A percentile compares a stretch with the other conserved stretches of the same genome.
These are phyloP conservation scores for Tolypocladium inflatum DNA, from an alignment of 2,329 filamentous ascomycete genomes.

Conservation along the genomic window DNA sequence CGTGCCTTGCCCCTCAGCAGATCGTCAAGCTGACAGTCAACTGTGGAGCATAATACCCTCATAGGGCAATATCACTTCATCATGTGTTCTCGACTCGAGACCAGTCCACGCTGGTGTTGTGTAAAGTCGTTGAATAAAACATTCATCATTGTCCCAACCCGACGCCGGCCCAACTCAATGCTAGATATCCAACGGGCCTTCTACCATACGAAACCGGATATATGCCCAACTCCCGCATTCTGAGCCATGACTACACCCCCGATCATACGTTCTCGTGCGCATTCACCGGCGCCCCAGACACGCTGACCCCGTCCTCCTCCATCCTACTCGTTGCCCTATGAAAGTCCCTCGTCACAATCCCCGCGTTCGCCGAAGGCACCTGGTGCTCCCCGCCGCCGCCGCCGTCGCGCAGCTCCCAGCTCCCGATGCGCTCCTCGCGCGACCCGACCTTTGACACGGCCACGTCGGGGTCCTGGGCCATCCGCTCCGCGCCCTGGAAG, in stretches of 20 bases:
- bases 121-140: background rate
- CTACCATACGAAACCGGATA: background rate
- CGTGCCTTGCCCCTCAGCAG: background rate
- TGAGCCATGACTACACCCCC: background rate
- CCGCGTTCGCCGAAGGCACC: constrained; percentile 7
- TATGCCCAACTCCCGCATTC: background rate
- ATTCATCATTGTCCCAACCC: background rate
- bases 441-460: constrained; percentile 26
- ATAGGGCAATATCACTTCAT: background rate
- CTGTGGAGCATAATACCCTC: background rate
- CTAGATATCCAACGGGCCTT: background rate
- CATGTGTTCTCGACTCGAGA: background rate
- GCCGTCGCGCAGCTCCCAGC: constrained; percentile 35
- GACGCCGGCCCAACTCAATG: background rate
- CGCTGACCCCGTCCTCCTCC: constrained; percentile 23
- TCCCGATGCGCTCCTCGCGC: constrained; percentile 35
- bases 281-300: constrained; percentile 26
- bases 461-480: constrained; percentile 32
- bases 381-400: constrained; percentile 7
- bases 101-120: background rate
- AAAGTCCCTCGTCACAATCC: constrained; percentile 14
- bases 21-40: background rate
- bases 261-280: constrained; percentile 27
- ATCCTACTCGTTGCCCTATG: constrained; percentile 9
- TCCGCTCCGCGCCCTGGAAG: constrained; percentile 36